Base-by-base conservation (phyloP, 2,329 filamentous ascomycete species). In the Pseudogymnoascus sp. region DNA sequence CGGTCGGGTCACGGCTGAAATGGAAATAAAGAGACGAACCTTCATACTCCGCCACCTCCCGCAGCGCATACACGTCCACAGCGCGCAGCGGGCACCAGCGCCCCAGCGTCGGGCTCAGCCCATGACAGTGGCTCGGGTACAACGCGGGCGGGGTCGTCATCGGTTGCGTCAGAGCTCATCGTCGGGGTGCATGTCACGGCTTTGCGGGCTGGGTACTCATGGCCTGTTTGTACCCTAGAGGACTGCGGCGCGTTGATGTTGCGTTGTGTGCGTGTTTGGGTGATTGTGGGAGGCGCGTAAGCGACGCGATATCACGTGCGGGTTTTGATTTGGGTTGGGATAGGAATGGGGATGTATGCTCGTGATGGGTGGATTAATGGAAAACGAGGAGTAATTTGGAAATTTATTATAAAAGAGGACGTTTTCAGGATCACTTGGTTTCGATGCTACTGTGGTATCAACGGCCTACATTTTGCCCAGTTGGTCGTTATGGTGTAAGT, bases 121-220 rank as follows among this genome's bases (percentile, higher is more conserved):
- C 76, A 71, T 87, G 87, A 72, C 85, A 87, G 73, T 86, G 87
- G 64, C 82, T 80, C 8, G 83, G 84, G 69, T 88, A 88, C 68
- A 83, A 75, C 63, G 67, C 67, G 66, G 74, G 69, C 64, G 62
- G 42, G 38, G 63, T 61, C 59, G 62, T 28, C 53, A 50, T 36
- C 50, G 26, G 50, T 57, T 57, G 50, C 28, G 50, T n/a, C 50
- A 33, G 61, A 33, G 61, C 38, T 60, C 61, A 62, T 62, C 26
- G 61, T 61, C 59, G 60, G 35, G 17, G 60, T 9, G 10, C 61
- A 61, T 62, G 61, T 47, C 61, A 23, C 19, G 15, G n/a, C 4
- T 40, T 11, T 62, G 40, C 13, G 21, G 44, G 44, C 38, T 38
- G 21, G 11, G 60, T 13, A 28, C 4, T 33, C 50, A 61, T 61